A percentile compares a stretch with the other conserved stretches of the same genome.
These are phyloP conservation scores for Paulownia fortunei DNA, from an alignment of 257 asterid species.

Conservation along the genomic window DNA sequence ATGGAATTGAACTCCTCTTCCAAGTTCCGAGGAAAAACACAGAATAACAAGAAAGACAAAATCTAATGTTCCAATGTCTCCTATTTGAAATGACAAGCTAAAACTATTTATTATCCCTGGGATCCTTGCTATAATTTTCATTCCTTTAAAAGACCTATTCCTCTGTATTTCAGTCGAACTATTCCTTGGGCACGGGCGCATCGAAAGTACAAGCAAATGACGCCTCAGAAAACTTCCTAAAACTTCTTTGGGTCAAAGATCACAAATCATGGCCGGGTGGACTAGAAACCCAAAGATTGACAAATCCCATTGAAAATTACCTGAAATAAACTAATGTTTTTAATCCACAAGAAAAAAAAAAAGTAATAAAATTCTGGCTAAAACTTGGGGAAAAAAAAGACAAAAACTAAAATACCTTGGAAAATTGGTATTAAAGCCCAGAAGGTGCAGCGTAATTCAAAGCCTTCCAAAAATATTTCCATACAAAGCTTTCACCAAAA, in stretches of 20 bases:
- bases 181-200: not conserved
- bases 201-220: not conserved
- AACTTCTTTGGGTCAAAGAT: not conserved
- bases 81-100: too few relatives aligned
- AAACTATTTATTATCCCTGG: too few relatives aligned
- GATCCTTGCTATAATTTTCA: too few relatives aligned
- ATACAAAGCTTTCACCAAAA: too few relatives aligned
- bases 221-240: not conserved
- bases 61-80: too few relatives aligned
- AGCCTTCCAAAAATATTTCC: conserved; percentile 24
- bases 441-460: conserved; percentile 29
- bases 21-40: too few relatives aligned
- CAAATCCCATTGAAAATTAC: conserved; percentile 21
- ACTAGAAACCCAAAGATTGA: conserved; percentile 24
- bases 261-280: not conserved
- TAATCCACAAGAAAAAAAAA: not conserved
- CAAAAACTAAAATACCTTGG: conserved; percentile 25
- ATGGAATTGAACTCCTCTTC: too few relatives aligned
- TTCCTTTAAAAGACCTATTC: too few relatives aligned
- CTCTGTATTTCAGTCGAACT: not conserved
- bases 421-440: conserved; percentile 14
- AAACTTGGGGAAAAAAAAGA: too few relatives aligned
- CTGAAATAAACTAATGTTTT: conserved; percentile 12
- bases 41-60: not conserved
- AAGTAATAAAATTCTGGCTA: too few relatives aligned